Evolutionary conservation across 2,329 filamentous ascomycete species (phyloP).

Genomic region (Mycocentrospora acerina): DNA sequence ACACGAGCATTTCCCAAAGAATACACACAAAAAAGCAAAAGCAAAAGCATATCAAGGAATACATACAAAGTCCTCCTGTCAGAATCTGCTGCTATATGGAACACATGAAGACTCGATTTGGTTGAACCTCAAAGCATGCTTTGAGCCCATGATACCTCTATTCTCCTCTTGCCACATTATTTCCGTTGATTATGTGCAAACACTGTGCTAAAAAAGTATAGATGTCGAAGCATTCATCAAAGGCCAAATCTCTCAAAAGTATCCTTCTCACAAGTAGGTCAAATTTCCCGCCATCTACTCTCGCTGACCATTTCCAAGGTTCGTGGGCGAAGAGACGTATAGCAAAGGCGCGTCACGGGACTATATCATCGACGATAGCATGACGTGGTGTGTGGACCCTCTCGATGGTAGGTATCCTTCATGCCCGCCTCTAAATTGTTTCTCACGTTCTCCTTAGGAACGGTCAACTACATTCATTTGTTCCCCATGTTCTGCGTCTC

Average conservation of each 20-base stretch:
- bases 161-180: too few relatives aligned
- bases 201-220: constrained; percentile 36
- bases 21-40: too few relatives aligned
- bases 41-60: too few relatives aligned
- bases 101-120: too few relatives aligned
- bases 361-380: constrained; percentile 64
- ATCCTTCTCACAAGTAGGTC: constrained; percentile 66
- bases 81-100: too few relatives aligned
- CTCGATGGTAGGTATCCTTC: constrained; percentile 59
- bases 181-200: too few relatives aligned
- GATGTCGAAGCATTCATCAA: constrained; percentile 74
- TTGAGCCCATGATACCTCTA: too few relatives aligned
- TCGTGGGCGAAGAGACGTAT: constrained; percentile 77
- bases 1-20: too few relatives aligned
- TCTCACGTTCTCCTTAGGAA: constrained; percentile 45
- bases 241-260: constrained; percentile 58
- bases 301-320: constrained; percentile 49
- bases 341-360: constrained; percentile 66
- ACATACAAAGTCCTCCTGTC: too few relatives aligned
- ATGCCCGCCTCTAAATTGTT: background rate
- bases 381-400: constrained; percentile 77
- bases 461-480: constrained; percentile 78
- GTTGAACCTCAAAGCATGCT: too few relatives aligned
- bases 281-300: background rate
- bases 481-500: constrained; percentile 82